Base-by-base conservation (phyloP, 1,139 yeast genomes). In the Zygosaccharomyces pseudobailii region DNA sequence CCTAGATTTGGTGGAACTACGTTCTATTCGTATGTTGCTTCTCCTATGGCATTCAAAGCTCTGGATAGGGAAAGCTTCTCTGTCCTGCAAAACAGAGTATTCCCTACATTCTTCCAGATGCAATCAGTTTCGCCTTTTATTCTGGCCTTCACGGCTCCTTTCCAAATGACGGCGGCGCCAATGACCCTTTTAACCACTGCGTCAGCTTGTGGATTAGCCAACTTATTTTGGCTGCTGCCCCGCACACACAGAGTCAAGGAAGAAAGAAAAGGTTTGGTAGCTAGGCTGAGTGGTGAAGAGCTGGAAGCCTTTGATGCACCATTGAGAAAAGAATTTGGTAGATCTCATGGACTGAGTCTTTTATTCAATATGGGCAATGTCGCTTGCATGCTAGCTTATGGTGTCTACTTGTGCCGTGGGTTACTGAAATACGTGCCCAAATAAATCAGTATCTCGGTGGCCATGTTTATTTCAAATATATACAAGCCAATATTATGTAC, bases 11-110 rank as follows among this genome's bases (percentile, higher is more conserved):
- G 97, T 28, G 87, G 96, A 9, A 77, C 95, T 0, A 71, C 87
- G 1, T 88, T 87, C 73, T 94, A 92, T 68, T 84, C 95, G 3
- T 90, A 84, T 66, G 74, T 85, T 53, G 84, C 86, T 3, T 89
- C 97, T 1, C 87, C 94, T 45, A 74, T 84, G 43, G 95, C 96
- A 6, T 87, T 86, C 74, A 83, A 84, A 65, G 75, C 78, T 9
- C 76, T 92, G 51, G 82, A 87, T 40, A 75, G 87, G 54, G 84
- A 85, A 52, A 84, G 87, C 59, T 92, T 92, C 67, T 81, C 92
- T 40, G 70, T 72, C 27, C 75, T 92, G 48, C 97, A 92, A 69
- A 75, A 78, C 57, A 74, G 78, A 47, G 79, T 89, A 32, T 88
- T 92, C 70, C 97, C 97, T 24, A 71, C 75, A 30, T 90, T 86